Percentiles rank a stretch among this genome's conserved stretches.
These are phyloP conservation scores for Neurospora pannonica DNA, from an alignment of 495 filamentous ascomycete species.

Conservation along the genomic window DNA sequence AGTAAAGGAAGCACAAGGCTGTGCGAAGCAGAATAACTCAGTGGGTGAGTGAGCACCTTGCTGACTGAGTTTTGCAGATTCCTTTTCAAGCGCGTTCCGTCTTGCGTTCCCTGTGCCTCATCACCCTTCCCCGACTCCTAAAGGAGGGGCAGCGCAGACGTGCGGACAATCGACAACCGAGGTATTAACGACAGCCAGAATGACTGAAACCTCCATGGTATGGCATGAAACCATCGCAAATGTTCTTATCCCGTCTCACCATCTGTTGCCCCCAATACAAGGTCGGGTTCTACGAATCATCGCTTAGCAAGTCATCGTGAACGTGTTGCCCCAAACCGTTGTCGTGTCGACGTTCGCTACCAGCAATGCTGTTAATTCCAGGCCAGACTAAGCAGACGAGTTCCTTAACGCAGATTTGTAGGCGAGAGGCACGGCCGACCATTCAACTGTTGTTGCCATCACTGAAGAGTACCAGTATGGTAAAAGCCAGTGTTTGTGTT, in stretches of 20 bases:
- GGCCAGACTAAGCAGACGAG: neutral
- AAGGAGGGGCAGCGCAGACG: neutral
- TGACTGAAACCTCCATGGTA: neutral
- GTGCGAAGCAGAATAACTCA: neutral
- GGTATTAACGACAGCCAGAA: neutral
- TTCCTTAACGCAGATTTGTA: neutral
- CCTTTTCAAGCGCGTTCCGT: neutral
- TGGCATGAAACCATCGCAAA: neutral
- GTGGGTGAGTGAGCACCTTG: neutral
- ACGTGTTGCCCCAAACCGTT: neutral
- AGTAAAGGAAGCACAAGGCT: neutral
- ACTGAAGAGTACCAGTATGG: neutral
- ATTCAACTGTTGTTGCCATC: neutral
- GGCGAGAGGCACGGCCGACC: neutral
- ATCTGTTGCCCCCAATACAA: neutral
- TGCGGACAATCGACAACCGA: neutral
- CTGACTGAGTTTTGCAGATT: neutral
- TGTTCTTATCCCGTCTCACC: neutral
- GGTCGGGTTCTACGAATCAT: neutral
- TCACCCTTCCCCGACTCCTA: neutral
- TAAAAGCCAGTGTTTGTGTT: neutral
- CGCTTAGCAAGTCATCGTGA: neutral
- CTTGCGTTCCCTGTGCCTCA: neutral
- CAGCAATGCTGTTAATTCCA: neutral
- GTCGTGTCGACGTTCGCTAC: neutral